Conservation (phyloP, 176 grass and related monocot species). For the Oryza australiensis region DNA sequence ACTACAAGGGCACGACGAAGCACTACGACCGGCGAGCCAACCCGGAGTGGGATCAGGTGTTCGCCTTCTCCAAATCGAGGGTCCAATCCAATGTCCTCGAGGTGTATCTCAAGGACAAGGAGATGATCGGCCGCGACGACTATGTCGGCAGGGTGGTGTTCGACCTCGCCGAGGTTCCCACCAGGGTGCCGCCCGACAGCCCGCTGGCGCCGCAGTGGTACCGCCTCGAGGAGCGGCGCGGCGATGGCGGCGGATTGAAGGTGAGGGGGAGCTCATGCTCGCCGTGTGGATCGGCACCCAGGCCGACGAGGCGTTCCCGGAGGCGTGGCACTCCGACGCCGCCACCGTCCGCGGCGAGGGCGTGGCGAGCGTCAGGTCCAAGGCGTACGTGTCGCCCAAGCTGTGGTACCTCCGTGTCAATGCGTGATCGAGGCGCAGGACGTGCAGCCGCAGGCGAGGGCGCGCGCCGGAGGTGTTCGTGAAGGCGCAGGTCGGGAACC, state of each 20-base stretch:
- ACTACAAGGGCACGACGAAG: constrained; percentile 85
- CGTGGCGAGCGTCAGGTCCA: constrained; percentile 65
- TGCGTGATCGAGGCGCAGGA: constrained; percentile 89
- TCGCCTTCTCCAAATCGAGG: constrained; percentile 85
- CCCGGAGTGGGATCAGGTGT: constrained; percentile 94
- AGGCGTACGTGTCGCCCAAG: constrained; percentile 87
- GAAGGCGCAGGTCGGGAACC: constrained; percentile 82
- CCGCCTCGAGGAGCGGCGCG: constrained; percentile 58
- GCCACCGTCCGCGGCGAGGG: constrained; percentile 64
- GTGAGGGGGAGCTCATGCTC: constrained; percentile 78
- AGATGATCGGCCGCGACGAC: constrained; percentile 86
- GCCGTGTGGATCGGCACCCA: constrained; percentile 93
- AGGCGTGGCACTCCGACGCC: constrained; percentile 94
- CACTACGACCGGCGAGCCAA: constrained; percentile 62
- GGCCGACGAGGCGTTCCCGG: constrained; percentile 86
- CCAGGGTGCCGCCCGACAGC: constrained; percentile 73
- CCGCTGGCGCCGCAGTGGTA: constrained; percentile 90
- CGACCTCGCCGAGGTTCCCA: constrained; percentile 76
- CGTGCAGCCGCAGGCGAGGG: constrained; percentile 54
- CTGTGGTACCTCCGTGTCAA: constrained; percentile 95
- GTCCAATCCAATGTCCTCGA: constrained; percentile 74
- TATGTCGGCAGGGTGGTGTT: constrained; percentile 77
- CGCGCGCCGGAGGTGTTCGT: constrained; percentile 65
- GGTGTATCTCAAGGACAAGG: constrained; percentile 84
- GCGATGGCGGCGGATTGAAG: constrained; percentile 23